Base-by-base conservation (phyloP, 495 filamentous ascomycete genomes). In the Penicillium argentinense region DNA sequence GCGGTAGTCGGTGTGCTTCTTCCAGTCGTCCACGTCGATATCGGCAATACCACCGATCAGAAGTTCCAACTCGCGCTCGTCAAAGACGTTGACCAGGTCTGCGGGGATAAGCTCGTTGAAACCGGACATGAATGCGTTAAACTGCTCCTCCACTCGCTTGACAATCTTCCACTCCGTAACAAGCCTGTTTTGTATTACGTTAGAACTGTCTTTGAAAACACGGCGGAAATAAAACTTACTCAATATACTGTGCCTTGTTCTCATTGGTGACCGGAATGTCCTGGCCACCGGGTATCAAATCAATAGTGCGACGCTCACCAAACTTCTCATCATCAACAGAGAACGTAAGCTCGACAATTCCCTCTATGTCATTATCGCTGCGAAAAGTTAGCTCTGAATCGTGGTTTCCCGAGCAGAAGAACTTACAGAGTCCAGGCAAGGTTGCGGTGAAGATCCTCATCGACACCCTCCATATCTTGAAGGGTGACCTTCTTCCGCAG, bases 1-100 rank as follows among this genome's bases (percentile, higher is more conserved):
- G 49, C 93, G 84, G 72, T 99, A 99, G 63, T 99, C 93, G n/a
- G 93, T 99, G 72, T 99, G 93, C 74, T 99, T 99, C 85, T 99
- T 99, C 93, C 93, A 99, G 68, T 99, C 93, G 38, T 97, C 93
- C 14, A 99, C 95, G 60, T 99, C 93, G 56, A 99, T 99, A 66
- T 99, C 93, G 33, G 93, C 95, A 62, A 99, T 99, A 77, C 93
- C 93, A 51, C 93, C 93, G 63, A 99, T 97, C 53, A 99, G 75
- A 56, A 99, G 72, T 68, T 99, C 93, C 38, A 99, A 74, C 66
- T 99, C 93, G 45, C 93, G 87, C 75, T 97, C 93, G 60, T 99
- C 93, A 60, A 99, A 99, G 34, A 99, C 93, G 56, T 96, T 97
- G 66, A 99, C 91, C 22, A 99, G 80, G 58, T 99, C 93, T 26